Percentiles rank a stretch among this genome's conserved stretches.
phyloP scores from a whole-genome alignment of 1,139 yeast genomes.

The Hyphopichia pseudoburtonii region DNA sequence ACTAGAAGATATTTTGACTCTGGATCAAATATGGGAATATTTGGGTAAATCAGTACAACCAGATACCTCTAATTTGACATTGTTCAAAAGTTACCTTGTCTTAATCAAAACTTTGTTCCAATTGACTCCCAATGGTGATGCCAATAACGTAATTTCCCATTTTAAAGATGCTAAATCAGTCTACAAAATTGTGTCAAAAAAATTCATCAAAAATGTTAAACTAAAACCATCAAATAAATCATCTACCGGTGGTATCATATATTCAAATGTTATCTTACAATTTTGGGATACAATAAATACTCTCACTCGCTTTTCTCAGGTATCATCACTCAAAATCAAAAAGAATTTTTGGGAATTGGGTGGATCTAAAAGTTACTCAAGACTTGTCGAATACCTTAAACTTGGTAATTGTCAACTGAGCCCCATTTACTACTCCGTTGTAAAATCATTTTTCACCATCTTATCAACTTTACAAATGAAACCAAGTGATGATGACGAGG shows the following conservation, averaged over 20 bases:
- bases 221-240: constrained; percentile 27
- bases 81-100: constrained; percentile 46
- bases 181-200: constrained; percentile 49
- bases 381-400: constrained; percentile 44
- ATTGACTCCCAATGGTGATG: constrained; percentile 6
- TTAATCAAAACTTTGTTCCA: constrained; percentile 26
- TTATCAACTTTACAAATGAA: constrained; percentile 12
- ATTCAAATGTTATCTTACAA: constrained; percentile 46
- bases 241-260: constrained; percentile 35
- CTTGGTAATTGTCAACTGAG: constrained; percentile 56
- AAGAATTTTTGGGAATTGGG: constrained; percentile 56
- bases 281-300: constrained; percentile 48
- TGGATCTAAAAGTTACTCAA: constrained; percentile 37
- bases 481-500: constrained; percentile 14
- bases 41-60: constrained; percentile 25
- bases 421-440: constrained; percentile 43
- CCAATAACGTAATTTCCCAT: constrained; percentile 13
- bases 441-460: constrained; percentile 22
- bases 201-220: constrained; percentile 52
- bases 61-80: constrained; percentile 38
- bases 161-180: constrained; percentile 22
- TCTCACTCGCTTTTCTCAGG: constrained; percentile 33
- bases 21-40: constrained; percentile 47
- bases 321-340: constrained; percentile 23
- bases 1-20: constrained; percentile 32